These are phyloP conservation scores for Lichtheimia hyalospora DNA, from an alignment of 371 early-diverging fungal species.

Conservation along the genomic window DNA sequence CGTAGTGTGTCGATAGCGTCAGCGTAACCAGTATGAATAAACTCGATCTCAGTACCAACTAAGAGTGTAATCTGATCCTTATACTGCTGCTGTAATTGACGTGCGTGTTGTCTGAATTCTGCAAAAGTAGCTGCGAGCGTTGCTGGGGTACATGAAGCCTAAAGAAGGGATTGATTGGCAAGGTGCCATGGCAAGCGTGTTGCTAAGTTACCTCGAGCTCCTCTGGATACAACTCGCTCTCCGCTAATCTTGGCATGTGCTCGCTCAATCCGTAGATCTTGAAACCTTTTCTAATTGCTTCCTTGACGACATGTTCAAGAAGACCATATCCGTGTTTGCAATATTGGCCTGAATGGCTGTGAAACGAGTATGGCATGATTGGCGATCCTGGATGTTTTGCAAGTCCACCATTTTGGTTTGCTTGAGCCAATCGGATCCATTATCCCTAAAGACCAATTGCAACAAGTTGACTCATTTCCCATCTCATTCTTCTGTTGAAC, in stretches of 20 bases:
- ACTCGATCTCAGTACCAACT: constrained; percentile 92
- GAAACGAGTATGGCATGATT: constrained; percentile 69
- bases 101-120: constrained; percentile 70
- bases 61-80: constrained; percentile 64
- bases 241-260: constrained; percentile 76
- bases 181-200: neutral
- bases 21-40: constrained; percentile 54
- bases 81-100: constrained; percentile 64
- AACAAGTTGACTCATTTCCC: neutral
- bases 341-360: constrained; percentile 86
- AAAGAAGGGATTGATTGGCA: neutral
- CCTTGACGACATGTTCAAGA: constrained; percentile 71
- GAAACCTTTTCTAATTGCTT: constrained; percentile 71
- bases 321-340: constrained; percentile 81
- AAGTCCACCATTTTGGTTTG: neutral
- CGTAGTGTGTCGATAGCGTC: constrained; percentile 24
- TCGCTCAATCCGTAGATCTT: constrained; percentile 73
- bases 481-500: no score
- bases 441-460: neutral
- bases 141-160: constrained; percentile 62
- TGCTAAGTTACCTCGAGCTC: constrained; percentile 56
- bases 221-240: constrained; percentile 80
- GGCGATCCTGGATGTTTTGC: neutral
- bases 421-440: neutral
- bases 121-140: constrained; percentile 59